A percentile compares a stretch with the other conserved stretches of the same genome.
Evolutionary conservation across 1,284 basidiomycete genomes (phyloP).

Genomic region (Leccinum pachyderme): DNA sequence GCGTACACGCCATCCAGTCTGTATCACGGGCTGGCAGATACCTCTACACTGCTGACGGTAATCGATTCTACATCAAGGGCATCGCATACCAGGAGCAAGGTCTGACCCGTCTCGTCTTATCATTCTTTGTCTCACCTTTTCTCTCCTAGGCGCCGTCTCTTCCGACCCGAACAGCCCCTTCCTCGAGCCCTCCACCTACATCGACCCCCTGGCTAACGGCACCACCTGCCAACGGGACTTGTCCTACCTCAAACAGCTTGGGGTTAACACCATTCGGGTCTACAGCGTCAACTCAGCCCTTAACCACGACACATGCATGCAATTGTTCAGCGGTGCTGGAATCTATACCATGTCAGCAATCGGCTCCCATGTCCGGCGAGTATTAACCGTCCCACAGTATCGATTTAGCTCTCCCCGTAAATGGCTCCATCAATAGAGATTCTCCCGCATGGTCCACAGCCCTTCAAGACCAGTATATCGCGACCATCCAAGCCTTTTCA

Average conservation of each 20-base stretch:
- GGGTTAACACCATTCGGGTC: conserved; percentile 76
- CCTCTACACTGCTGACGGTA: conserved; percentile 72
- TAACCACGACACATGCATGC: conserved; percentile 89
- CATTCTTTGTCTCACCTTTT: neutral
- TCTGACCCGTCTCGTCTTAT: conserved; percentile 23
- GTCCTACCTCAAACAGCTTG: conserved; percentile 67
- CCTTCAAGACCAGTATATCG: conserved; percentile 76
- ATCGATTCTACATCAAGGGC: conserved; percentile 88
- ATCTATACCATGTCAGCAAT: conserved; percentile 84
- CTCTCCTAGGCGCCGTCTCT: conserved; percentile 43
- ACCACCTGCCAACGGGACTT: conserved; percentile 77
- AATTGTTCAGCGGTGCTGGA: conserved; percentile 68
- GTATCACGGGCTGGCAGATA: conserved; percentile 72
- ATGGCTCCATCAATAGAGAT: conserved; percentile 81
- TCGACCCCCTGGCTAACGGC: conserved; percentile 73
- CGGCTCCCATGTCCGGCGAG: neutral
- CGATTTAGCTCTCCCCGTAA: conserved; percentile 81
- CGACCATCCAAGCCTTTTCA: conserved; percentile 76
- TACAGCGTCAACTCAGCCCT: conserved; percentile 82
- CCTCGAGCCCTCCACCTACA: conserved; percentile 73
- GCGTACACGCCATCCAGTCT: conserved; percentile 54
- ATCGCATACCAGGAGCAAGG: conserved; percentile 90
- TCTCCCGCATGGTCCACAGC: conserved; percentile 81
- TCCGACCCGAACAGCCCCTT: conserved; percentile 62
- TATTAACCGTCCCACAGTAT: conserved; percentile 47